These are phyloP conservation scores for Trichoderma breve DNA, from an alignment of 2,329 filamentous ascomycete genomes.

Conservation along the genomic window DNA sequence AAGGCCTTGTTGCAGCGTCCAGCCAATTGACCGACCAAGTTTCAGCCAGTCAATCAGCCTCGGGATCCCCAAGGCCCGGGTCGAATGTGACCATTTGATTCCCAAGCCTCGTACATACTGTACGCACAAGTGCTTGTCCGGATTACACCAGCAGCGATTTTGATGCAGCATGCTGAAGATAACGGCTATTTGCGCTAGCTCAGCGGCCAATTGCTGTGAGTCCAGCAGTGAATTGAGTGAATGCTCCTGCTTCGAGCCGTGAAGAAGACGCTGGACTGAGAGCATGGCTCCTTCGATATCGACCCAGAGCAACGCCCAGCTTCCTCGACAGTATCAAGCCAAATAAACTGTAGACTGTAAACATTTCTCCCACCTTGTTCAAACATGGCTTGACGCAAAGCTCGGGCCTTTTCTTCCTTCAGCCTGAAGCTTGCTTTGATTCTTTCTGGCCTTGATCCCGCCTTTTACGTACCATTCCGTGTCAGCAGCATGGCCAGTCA, in stretches of 20 bases:
- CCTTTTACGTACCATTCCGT: neutral
- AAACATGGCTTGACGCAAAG: neutral
- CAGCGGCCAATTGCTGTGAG: neutral
- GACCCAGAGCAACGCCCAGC: neutral
- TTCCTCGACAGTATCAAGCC: neutral
- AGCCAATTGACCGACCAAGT: neutral
- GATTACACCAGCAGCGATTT: neutral
- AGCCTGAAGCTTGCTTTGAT: conserved; percentile 8
- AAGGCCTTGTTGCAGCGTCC: conserved; percentile 1
- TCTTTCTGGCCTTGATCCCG: neutral
- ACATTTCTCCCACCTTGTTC: neutral
- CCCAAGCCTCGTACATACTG: neutral
- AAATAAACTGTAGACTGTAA: neutral
- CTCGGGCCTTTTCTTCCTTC: neutral
- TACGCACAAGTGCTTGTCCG: neutral
- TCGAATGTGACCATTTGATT: neutral
- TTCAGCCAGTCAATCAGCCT: neutral
- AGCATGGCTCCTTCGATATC: conserved; percentile 4
- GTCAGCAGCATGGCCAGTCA: conserved; percentile 12
- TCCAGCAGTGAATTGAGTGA: neutral
- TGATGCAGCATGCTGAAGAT: neutral
- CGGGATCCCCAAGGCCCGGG: neutral
- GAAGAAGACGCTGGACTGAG: neutral
- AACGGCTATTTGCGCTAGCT: neutral
- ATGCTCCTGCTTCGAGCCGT: neutral